Conservation (phyloP, 768 basidiomycete genomes). For the Termitomyces sp. region DNA sequence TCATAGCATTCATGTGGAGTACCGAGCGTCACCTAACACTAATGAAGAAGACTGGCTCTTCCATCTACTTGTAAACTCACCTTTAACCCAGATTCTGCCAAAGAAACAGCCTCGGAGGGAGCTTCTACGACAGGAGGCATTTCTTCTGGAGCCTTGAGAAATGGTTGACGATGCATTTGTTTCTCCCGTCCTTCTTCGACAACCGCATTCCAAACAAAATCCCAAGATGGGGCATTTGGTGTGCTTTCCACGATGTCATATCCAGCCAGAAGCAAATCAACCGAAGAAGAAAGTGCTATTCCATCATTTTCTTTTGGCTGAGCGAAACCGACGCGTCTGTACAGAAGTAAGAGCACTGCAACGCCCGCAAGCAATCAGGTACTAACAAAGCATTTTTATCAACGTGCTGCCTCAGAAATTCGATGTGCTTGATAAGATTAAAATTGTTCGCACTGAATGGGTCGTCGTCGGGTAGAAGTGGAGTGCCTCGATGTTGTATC, state of each 20-base stretch:
- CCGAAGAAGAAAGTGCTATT: constrained; percentile 32
- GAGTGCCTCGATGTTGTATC: constrained; percentile 62
- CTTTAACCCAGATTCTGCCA: constrained; percentile 73
- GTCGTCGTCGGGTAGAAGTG: constrained; percentile 65
- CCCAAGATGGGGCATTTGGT: constrained; percentile 45
- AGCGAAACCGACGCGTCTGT: constrained; percentile 62
- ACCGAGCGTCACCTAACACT: constrained; percentile 66
- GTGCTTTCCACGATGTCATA: constrained; percentile 49
- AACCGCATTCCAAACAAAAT: constrained; percentile 67
- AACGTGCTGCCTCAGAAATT: constrained; percentile 73
- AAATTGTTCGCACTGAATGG: constrained; percentile 66
- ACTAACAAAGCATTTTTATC: constrained; percentile 87
- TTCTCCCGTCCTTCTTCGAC: constrained; percentile 78
- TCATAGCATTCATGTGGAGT: constrained; percentile 68
- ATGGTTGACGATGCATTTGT: constrained; percentile 50
- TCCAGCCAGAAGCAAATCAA: constrained; percentile 35
- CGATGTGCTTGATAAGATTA: constrained; percentile 73
- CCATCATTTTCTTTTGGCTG: constrained; percentile 32
- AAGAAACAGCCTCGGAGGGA: constrained; percentile 33
- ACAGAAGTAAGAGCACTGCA: constrained; percentile 8
- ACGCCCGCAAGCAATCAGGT: not conserved
- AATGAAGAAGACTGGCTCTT: not conserved
- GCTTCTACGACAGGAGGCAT: constrained; percentile 24
- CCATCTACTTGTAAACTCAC: constrained; percentile 24
- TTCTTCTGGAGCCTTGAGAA: constrained; percentile 38